Conservation (phyloP, 129 eudicot genomes). For the Pseudognaphalium luteoalbum region DNA sequence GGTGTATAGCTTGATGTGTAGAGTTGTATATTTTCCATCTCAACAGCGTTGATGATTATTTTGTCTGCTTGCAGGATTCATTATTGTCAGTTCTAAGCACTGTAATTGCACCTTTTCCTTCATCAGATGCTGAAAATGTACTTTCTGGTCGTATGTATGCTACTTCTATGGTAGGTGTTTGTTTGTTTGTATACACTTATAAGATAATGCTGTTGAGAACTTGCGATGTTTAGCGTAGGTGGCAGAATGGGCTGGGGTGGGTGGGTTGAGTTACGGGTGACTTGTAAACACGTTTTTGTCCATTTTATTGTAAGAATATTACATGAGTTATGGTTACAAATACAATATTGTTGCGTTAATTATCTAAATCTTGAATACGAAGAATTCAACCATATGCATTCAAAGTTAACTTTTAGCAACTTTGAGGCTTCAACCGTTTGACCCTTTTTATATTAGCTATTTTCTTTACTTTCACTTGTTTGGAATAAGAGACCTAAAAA, state of each 20-base stretch:
- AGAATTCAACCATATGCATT: neutral
- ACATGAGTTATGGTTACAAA: neutral
- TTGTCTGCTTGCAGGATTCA: constrained; percentile 52
- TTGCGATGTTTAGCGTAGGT: neutral
- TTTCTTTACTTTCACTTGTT: neutral
- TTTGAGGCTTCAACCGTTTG: neutral
- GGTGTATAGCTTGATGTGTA: neutral
- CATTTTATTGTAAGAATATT: neutral
- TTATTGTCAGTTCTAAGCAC: constrained; percentile 51
- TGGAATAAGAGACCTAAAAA: neutral
- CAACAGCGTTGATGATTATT: neutral
- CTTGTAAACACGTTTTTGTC: neutral
- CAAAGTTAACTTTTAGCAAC: neutral
- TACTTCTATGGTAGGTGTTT: constrained; percentile 64
- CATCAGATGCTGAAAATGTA: constrained; percentile 40
- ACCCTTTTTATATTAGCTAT: neutral
- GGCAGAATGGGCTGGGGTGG: neutral
- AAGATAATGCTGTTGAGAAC: neutral
- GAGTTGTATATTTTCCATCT: neutral
- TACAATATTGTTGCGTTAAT: neutral
- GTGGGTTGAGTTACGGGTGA: neutral
- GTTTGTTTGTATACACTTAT: neutral
- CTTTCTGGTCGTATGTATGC: constrained; percentile 61
- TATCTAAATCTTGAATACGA: neutral
- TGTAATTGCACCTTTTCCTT: constrained; percentile 55